Evolutionary conservation across 495 filamentous ascomycete species (phyloP).

Genomic region (Penicillium silybi): DNA sequence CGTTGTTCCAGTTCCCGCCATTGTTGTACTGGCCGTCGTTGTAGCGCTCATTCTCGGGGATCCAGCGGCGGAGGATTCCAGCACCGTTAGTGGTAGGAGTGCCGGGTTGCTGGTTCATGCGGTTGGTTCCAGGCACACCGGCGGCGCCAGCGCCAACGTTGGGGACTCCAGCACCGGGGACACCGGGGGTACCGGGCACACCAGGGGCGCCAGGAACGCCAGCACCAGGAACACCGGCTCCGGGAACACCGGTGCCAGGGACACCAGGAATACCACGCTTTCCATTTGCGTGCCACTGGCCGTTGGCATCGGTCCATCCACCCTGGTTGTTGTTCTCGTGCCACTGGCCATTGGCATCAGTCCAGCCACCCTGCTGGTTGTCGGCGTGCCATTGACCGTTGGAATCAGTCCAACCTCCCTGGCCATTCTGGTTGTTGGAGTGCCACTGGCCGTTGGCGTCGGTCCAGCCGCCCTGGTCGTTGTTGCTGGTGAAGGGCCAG

Average conservation of each 20-base stretch:
- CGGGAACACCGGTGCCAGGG: slow-evolving; percentile 1
- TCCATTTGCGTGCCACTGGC: slow-evolving; percentile 11
- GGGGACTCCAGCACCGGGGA: background rate
- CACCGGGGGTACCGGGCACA: background rate
- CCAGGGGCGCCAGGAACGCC: background rate
- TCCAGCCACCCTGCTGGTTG: slow-evolving; percentile 16
- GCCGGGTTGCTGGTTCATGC: background rate
- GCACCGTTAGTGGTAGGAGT: background rate
- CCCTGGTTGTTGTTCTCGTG: slow-evolving; percentile 13
- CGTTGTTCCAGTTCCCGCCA: slow-evolving; percentile 6
- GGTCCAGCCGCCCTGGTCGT: slow-evolving; percentile 15
- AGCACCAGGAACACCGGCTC: background rate
- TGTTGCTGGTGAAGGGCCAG: slow-evolving; percentile 9
- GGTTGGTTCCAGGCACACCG: background rate
- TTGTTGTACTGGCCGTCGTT: slow-evolving; percentile 13
- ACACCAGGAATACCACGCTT: slow-evolving; percentile 10
- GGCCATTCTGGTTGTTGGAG: slow-evolving; percentile 11
- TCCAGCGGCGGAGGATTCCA: background rate
- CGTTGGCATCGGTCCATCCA: slow-evolving; percentile 14
- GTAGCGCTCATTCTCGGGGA: background rate
- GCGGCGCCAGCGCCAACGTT: background rate
- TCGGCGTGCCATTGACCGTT: too few species aligned
- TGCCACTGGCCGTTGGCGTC: slow-evolving; percentile 20
- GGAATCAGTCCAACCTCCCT: too few species aligned
- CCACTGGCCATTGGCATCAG: slow-evolving; percentile 18